phyloP scores from a whole-genome alignment of 345 rosid species.

The Aurinia saxatilis region DNA sequence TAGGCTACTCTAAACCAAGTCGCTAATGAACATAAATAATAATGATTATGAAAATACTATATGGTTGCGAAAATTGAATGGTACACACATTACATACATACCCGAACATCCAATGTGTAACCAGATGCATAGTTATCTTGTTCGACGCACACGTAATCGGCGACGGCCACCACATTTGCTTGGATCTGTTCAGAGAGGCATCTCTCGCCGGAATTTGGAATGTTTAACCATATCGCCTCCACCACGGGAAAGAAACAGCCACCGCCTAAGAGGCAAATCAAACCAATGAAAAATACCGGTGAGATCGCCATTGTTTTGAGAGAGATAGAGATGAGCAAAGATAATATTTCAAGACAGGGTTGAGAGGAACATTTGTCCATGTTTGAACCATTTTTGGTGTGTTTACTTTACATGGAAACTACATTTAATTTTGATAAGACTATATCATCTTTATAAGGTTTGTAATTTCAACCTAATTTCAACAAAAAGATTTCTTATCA shows the following conservation, averaged over 20 bases:
- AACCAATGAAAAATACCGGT: slow-evolving; percentile 5
- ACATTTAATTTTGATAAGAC: slow-evolving; percentile 10
- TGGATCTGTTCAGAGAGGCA: slow-evolving; percentile 21
- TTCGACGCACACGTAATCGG: slow-evolving; percentile 16
- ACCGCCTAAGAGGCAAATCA: slow-evolving; percentile 11
- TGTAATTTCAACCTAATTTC: not conserved
- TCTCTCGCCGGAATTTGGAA: slow-evolving; percentile 15
- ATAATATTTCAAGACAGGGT: not conserved
- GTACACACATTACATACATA: not conserved
- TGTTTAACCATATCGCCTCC: slow-evolving; percentile 23
- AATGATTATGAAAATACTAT: too few relatives aligned
- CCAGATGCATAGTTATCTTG: slow-evolving; percentile 3
- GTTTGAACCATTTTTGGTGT: not conserved
- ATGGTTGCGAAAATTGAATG: not conserved
- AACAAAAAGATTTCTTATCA: not conserved
- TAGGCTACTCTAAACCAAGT: too few relatives aligned
- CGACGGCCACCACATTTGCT: slow-evolving; percentile 15
- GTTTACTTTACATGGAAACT: slow-evolving; percentile 5
- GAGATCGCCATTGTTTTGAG: slow-evolving; percentile 16
- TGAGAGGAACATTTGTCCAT: not conserved
- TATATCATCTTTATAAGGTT: not conserved
- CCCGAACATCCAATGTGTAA: slow-evolving; percentile 19
- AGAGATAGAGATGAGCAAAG: not conserved
- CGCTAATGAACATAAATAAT: too few relatives aligned
- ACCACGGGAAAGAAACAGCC: not conserved